Conservation (phyloP, 352 stramenopile genomes). For the Phytophthora agathidicida region DNA sequence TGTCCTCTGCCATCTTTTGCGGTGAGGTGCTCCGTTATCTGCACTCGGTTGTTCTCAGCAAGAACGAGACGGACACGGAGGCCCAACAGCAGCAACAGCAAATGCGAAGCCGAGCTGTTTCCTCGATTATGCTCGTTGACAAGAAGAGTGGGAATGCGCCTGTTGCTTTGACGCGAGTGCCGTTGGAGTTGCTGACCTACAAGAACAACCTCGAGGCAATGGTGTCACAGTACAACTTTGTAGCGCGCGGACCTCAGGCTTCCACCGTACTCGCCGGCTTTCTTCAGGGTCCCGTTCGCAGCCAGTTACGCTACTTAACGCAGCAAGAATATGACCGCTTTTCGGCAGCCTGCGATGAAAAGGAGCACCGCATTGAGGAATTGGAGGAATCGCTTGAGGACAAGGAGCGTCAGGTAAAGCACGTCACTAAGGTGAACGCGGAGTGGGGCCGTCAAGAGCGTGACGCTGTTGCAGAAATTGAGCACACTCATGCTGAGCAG, state of each 20-base stretch:
- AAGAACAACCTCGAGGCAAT: conserved; percentile 82
- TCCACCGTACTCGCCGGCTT: conserved; percentile 62
- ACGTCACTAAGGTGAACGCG: conserved; percentile 51
- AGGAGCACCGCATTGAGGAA: conserved; percentile 53
- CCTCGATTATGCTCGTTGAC: conserved; percentile 55
- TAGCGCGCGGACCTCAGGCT: conserved; percentile 60
- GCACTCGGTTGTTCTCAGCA: conserved; percentile 69
- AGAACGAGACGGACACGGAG: conserved; percentile 69
- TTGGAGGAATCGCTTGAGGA: conserved; percentile 55
- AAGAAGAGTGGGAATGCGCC: conserved; percentile 33
- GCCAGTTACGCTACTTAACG: conserved; percentile 48
- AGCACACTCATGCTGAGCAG: conserved; percentile 49
- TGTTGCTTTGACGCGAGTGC: conserved; percentile 44
- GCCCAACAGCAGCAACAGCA: conserved; percentile 53
- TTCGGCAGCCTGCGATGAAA: conserved; percentile 50
- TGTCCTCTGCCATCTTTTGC: conserved; percentile 70
- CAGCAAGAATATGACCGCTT: conserved; percentile 73
- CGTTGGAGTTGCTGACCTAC: conserved; percentile 75
- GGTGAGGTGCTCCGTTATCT: conserved; percentile 68
- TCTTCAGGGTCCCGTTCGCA: conserved; percentile 58
- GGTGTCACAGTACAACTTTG: conserved; percentile 81
- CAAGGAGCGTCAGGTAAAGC: conserved; percentile 52
- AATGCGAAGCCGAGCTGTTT: conserved; percentile 49
- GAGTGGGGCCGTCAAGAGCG: conserved; percentile 59
- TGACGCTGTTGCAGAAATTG: conserved; percentile 51